A percentile compares a stretch with the other conserved stretches of the same genome.
Conservation (phyloP, 805 yeast species). For the Phaffomyces thermotolerans region DNA sequence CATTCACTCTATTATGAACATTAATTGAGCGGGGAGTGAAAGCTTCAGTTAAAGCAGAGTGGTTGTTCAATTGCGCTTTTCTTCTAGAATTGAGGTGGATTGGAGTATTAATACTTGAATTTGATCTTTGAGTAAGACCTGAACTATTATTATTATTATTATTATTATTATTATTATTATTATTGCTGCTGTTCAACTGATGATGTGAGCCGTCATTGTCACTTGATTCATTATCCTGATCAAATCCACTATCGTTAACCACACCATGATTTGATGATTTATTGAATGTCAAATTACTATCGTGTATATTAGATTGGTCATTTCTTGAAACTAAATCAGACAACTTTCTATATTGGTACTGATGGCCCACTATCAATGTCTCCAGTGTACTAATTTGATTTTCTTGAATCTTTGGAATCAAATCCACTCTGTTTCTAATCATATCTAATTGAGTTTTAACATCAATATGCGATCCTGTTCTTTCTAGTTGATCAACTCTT, state of each 20-base stretch:
- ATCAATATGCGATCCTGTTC: conserved; percentile 2
- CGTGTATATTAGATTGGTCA: neutral
- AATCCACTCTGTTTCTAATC: conserved; percentile 8
- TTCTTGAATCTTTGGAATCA: conserved; percentile 16
- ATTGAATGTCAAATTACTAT: neutral
- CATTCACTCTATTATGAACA: too few relatives aligned
- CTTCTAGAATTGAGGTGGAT: too few relatives aligned
- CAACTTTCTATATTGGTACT: conserved; percentile 15
- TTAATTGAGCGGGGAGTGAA: too few relatives aligned
- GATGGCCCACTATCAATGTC: conserved; percentile 13
- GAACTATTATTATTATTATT: too few relatives aligned
- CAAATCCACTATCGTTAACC: neutral
- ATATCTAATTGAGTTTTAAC: conserved; percentile 9
- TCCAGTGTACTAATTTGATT: conserved; percentile 17
- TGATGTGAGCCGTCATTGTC: neutral
- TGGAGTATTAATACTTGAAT: too few relatives aligned
- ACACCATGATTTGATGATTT: too few relatives aligned
- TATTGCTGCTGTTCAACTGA: too few relatives aligned
- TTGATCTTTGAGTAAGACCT: too few relatives aligned
- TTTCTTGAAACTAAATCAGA: conserved; percentile 3
- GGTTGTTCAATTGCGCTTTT: too few relatives aligned
- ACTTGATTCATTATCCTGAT: neutral
- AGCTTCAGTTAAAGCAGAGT: too few relatives aligned
- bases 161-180: too few relatives aligned
- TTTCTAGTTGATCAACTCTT: conserved; percentile 18